Evolutionary conservation across 202 grass and related monocot genomes (phyloP), one percentile per base, ranked within the genome.

Genomic region (Musa balbisiana): DNA sequence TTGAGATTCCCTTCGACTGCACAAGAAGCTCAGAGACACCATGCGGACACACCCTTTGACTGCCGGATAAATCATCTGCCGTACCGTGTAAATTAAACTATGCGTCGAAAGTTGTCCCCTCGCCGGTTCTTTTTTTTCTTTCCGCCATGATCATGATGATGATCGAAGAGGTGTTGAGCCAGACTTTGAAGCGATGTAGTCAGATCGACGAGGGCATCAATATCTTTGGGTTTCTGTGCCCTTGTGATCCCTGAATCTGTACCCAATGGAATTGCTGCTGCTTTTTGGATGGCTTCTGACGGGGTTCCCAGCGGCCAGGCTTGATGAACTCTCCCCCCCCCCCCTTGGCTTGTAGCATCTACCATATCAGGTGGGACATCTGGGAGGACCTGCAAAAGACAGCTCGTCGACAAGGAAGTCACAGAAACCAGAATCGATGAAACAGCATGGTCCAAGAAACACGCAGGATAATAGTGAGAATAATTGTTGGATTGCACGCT

Each of bases 281-380:
- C 94, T 77, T 88, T 98, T 63, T 87, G 88, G 78, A 98, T 85
- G 71, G 85, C 84, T 72, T 98, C 95, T 87, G 88, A 94, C 27
- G 95, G 95, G 29, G 95, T 98, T 76, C 95, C 95, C 33, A 75
- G 29, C 69, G 52, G 95, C 82, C 27, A 92, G 83, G 81, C 89
- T 94, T 54, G 85, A 74, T 49, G 94, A 69, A 52, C 92, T 74
- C 78, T 94, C 95, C 0, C 4, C 33, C 83, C 78, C 95, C 95
- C 27, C 89, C n/a, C n/a, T n/a, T n/a, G 84, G 83, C 88, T 94
- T 15, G 94, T 91, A 22, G 88, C 90, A 89, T 94, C 87, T 53
- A 89, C 95, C 95, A 94, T 94, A 75, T 83, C 95, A 27, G 95
- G 91, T 58, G 95, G 95, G 81, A 94, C 88, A 62, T 98, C 95